Evolutionary conservation across 2,329 filamentous ascomycete genomes (phyloP).

Genomic region (Tolypocladium album): DNA sequence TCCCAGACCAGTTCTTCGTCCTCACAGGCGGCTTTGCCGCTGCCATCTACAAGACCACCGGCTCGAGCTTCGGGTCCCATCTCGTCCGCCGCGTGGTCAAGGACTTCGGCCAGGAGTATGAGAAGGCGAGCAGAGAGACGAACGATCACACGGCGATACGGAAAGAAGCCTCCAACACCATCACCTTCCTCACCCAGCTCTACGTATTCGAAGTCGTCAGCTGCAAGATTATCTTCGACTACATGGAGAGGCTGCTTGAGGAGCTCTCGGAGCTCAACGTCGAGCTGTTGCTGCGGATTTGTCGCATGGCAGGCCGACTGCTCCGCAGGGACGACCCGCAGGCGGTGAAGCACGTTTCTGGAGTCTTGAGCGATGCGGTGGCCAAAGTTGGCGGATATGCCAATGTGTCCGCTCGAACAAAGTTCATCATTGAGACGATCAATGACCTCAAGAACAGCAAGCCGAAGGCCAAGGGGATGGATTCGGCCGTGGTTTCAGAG

Average conservation of each 20-base stretch:
- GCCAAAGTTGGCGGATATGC: constrained; percentile 56
- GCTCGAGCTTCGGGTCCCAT: constrained; percentile 82
- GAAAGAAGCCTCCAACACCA: constrained; percentile 52
- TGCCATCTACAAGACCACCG: constrained; percentile 76
- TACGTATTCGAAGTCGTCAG: constrained; percentile 89
- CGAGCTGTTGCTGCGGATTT: constrained; percentile 74
- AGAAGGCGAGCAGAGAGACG: constrained; percentile 25
- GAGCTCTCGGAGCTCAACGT: constrained; percentile 77
- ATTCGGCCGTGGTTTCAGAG: constrained; percentile 64
- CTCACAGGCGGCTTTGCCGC: constrained; percentile 84
- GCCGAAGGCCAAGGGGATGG: constrained; percentile 62
- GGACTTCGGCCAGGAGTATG: constrained; percentile 59
- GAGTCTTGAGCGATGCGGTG: constrained; percentile 64
- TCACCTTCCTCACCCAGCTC: constrained; percentile 73
- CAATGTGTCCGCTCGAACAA: constrained; percentile 75
- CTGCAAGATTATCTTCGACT: constrained; percentile 79
- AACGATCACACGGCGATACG: constrained; percentile 26
- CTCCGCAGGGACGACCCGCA: constrained; percentile 83
- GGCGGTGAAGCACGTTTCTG: constrained; percentile 78
- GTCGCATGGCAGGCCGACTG: constrained; percentile 71
- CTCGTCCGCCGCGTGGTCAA: constrained; percentile 69
- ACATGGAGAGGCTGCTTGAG: constrained; percentile 66
- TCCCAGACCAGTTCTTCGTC: constrained; percentile 84
- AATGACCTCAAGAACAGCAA: constrained; percentile 92
- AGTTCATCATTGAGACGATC: constrained; percentile 96